Evolutionary conservation across 768 basidiomycete genomes (phyloP).

Genomic region (Suillus spraguei): DNA sequence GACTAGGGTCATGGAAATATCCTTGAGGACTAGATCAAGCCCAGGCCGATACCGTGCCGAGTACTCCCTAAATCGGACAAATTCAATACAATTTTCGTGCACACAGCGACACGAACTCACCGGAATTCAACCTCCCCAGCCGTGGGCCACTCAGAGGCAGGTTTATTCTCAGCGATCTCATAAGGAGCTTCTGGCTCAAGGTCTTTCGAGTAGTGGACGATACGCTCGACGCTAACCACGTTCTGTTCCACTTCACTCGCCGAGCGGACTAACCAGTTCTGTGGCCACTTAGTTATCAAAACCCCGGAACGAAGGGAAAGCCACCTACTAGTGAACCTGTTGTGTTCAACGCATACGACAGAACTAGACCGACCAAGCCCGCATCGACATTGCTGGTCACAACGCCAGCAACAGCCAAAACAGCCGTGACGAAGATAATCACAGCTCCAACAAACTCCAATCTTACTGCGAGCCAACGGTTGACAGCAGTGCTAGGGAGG

Average conservation of each 20-base stretch:
- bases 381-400: slow-evolving; percentile 80
- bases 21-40: slow-evolving; percentile 78
- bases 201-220: slow-evolving; percentile 73
- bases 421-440: slow-evolving; percentile 75
- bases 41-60: slow-evolving; percentile 80
- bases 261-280: slow-evolving; percentile 85
- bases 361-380: slow-evolving; percentile 82
- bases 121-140: slow-evolving; percentile 75
- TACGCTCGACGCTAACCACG: slow-evolving; percentile 87
- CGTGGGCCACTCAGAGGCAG: slow-evolving; percentile 67
- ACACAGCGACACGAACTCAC: slow-evolving; percentile 37
- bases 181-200: slow-evolving; percentile 74
- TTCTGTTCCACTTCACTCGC: slow-evolving; percentile 91
- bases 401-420: slow-evolving; percentile 69
- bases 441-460: slow-evolving; percentile 83
- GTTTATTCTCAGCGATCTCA: slow-evolving; percentile 62
- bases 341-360: slow-evolving; percentile 83
- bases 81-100: slow-evolving; percentile 8
- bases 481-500: slow-evolving; percentile 70
- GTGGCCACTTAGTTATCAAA: slow-evolving; percentile 10
- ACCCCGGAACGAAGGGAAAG: not conserved
- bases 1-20: slow-evolving; percentile 72
- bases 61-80: slow-evolving; percentile 51
- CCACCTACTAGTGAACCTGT: slow-evolving; percentile 74
- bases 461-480: slow-evolving; percentile 84